Base-by-base conservation (phyloP, 2,329 filamentous ascomycete genomes). In the Aspergillus sp. region DNA sequence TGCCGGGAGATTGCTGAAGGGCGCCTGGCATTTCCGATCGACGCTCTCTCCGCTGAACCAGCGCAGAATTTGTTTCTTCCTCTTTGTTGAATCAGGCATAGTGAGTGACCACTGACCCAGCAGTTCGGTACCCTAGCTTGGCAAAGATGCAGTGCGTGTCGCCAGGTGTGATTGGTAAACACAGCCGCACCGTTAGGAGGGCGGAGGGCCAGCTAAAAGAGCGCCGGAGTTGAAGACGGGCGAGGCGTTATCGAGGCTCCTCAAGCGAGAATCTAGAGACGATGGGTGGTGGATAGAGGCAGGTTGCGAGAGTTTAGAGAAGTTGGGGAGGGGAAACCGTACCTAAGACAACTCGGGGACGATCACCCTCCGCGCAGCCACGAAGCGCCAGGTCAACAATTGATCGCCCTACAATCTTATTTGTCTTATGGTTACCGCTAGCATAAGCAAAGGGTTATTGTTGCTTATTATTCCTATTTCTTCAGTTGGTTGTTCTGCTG, bases 71-170 rank as follows among this genome's bases (percentile, higher is more conserved):
- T 53, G 52, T 55, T 58, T 61, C 48, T 49, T 60, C 39, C 53
- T 56, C 48, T 18, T 51, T 42, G 22, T 60, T 60, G 34, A 59
- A 64, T 61, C 41, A 57, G 64, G 68, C 58, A 65, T 69, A 70
- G 68, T 57, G 39, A 59, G 53, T 11, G 66, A 62, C 70, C 72
- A 59, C 51, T 11, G 66, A 62, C 70, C 72, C 71, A 68, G 66
- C 62, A 64, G 56, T 68, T 55, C 72, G 72, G 72, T 62, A 67
- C 52, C 57, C 63, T 63, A 62, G 62, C 66, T 70, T 71, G 68
- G 68, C 67, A 62, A 71, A 61, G 52, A 60, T 64, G 66, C 71
- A 69, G 70, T 71, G 68, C 68, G 66, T 65, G 62, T 68, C 62
- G 58, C 64, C 59, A 59, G 48, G 52, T 62, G 56, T 62, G 65